Evolutionary conservation across 108 stramenopile genomes (phyloP), one percentile per base, ranked within the genome.

Genomic region (Nannochloropsis gaditana): DNA sequence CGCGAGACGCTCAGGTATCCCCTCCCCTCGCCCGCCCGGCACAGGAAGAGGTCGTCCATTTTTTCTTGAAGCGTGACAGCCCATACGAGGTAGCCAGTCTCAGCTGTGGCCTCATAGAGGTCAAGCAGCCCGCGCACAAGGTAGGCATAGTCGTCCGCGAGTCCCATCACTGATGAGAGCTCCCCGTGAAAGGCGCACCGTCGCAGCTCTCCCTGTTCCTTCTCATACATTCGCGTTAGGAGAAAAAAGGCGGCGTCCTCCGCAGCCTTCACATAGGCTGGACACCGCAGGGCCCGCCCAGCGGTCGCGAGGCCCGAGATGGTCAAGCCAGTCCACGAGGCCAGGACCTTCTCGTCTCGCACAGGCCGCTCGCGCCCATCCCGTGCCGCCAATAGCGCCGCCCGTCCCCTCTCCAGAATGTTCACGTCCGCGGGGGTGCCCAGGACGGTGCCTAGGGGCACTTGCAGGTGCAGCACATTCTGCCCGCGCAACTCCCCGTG

Each of bases 311-410:
- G 59, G 59, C 43, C 43, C n/a, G 82, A 47, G 43, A 81, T 83
- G 83, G 83, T 87, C 3, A 87, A 83, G 45, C 86, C 86, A 42
- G 83, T 87, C 86, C 86, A 87, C 10, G 83, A 83, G 79, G 86
- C 83, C 11, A 87, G 44, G 45, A 87, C 83, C 45, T 87, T 87
- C 79, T 87, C 86, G 83, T 87, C 86, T 19, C 83, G 83, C 41
- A 79, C 79, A 41, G 86, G 86, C 9, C 44, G 44, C 21, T 82
- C 83, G 10, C 86, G 83, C 41, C 47, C 44, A 44, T 79, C 42
- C 9, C 86, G 44, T 9, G 42, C 80, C 11, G 31, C 83, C 21
- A 43, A 19, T 17, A 87, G 83, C 1, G 42, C 43, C 31, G 83
- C 83, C 2, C 79, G 44, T 5, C 79, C 86, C 42, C n/a, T 47